Conservation (phyloP, 2,329 filamentous ascomycete species). For the Domatiomyces globalis region DNA sequence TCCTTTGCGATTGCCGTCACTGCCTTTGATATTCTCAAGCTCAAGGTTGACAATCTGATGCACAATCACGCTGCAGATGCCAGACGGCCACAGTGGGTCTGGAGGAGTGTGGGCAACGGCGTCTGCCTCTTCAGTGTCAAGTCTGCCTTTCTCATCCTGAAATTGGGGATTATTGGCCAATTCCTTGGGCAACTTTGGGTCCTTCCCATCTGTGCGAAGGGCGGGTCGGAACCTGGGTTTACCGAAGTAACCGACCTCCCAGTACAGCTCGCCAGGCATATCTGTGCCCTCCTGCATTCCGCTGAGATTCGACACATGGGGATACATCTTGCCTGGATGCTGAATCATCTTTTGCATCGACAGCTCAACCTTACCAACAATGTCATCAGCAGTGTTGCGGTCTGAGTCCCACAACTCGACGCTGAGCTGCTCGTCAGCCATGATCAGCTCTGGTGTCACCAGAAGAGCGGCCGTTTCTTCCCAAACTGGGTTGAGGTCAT, state of each 20-base stretch:
- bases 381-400: slow-evolving; percentile 78
- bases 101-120: slow-evolving; percentile 81
- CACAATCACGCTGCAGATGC: slow-evolving; percentile 69
- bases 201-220: slow-evolving; percentile 73
- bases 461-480: slow-evolving; percentile 75
- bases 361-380: slow-evolving; percentile 86
- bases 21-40: slow-evolving; percentile 80
- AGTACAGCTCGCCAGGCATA: slow-evolving; percentile 89
- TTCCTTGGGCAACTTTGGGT: slow-evolving; percentile 58
- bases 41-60: slow-evolving; percentile 94
- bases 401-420: slow-evolving; percentile 96
- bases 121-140: slow-evolving; percentile 62
- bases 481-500: slow-evolving; percentile 85
- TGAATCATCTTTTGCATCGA: slow-evolving; percentile 92
- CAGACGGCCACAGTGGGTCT: slow-evolving; percentile 91
- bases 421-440: slow-evolving; percentile 81
- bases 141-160: slow-evolving; percentile 72
- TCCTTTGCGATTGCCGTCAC: slow-evolving; percentile 63
- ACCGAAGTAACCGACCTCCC: slow-evolving; percentile 91
- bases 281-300: slow-evolving; percentile 70
- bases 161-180: slow-evolving; percentile 61
- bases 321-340: slow-evolving; percentile 84
- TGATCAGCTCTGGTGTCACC: slow-evolving; percentile 79
- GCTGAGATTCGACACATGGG: slow-evolving; percentile 66
- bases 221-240: slow-evolving; percentile 79